These are phyloP conservation scores for Chaetomium sp. DNA, from an alignment of 2,329 filamentous ascomycete genomes.

Conservation along the genomic window DNA sequence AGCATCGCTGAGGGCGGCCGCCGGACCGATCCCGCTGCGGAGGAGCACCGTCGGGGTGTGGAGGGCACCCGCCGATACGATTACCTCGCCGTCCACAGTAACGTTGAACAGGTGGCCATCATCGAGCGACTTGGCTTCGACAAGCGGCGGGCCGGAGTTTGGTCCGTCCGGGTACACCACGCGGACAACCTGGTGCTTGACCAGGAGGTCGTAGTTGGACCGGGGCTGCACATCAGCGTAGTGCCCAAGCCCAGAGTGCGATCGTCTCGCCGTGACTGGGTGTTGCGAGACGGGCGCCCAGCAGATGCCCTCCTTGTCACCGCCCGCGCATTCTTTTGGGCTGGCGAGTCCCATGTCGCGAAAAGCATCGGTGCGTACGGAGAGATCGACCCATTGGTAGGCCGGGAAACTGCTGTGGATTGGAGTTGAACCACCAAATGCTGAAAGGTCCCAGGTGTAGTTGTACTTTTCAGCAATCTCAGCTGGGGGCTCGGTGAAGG, in stretches of 20 bases:
- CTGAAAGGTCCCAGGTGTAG: conserved; percentile 21
- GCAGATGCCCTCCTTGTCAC: conserved; percentile 29
- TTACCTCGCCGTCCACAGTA: conserved; percentile 30
- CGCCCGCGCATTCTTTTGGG: conserved; percentile 24
- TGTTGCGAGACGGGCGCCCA: conserved; percentile 28
- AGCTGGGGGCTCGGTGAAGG: conserved; percentile 27
- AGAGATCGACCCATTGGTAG: conserved; percentile 28
- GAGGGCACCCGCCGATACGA: conserved; percentile 36
- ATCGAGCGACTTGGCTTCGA: conserved; percentile 17
- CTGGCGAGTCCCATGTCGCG: conserved; percentile 25
- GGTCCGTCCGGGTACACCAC: conserved; percentile 17
- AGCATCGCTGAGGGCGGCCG: conserved; percentile 30
- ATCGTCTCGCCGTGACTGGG: conserved; percentile 25
- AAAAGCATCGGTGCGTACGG: conserved; percentile 15
- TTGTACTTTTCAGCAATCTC: conserved; percentile 14
- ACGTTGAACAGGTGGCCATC: conserved; percentile 19
- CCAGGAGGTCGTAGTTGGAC: conserved; percentile 21
- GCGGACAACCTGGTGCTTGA: conserved; percentile 26
- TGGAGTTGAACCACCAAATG: conserved; percentile 28
- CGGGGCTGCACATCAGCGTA: conserved; percentile 24
- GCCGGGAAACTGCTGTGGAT: conserved; percentile 29
- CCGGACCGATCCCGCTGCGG: conserved; percentile 35
- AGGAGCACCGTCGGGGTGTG: conserved; percentile 39
- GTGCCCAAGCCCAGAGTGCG: conserved; percentile 28
- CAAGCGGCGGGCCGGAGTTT: conserved; percentile 10